Evolutionary conservation across 1,139 yeast species (phyloP).

Genomic region (Zygosaccharomyces pseudobailii): DNA sequence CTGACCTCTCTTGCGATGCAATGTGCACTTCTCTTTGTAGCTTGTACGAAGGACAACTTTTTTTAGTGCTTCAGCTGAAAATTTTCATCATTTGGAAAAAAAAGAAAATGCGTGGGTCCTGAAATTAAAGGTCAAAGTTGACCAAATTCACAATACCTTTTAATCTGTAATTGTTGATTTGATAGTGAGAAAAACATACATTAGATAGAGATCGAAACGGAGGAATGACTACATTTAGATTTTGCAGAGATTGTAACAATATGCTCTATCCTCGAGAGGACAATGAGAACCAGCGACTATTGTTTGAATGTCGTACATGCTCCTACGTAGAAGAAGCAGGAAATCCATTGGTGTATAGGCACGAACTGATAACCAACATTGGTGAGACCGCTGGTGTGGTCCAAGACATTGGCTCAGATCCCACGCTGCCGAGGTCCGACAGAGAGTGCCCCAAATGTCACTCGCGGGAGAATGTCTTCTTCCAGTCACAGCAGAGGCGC

Average conservation of each 20-base stretch:
- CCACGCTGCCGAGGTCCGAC: slow-evolving; percentile 91
- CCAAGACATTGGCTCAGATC: slow-evolving; percentile 93
- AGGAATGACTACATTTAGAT: slow-evolving; percentile 80
- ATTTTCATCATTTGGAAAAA: neutral
- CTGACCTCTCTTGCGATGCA: neutral
- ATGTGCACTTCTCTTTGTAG: neutral
- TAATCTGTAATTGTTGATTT: neutral
- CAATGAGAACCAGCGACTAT: slow-evolving; percentile 57
- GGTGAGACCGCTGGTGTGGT: slow-evolving; percentile 97
- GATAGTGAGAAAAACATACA: too few species aligned
- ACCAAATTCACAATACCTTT: neutral
- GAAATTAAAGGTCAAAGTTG: neutral
- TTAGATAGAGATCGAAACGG: neutral
- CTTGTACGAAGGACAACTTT: neutral
- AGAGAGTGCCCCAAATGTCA: slow-evolving; percentile 89
- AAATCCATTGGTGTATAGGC: slow-evolving; percentile 83
- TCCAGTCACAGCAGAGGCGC: slow-evolving; percentile 92
- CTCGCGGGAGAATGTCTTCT: slow-evolving; percentile 87
- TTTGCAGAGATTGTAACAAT: slow-evolving; percentile 93
- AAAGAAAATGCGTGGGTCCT: neutral
- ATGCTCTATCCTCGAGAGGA: slow-evolving; percentile 99
- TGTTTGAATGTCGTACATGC: slow-evolving; percentile 94
- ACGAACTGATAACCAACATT: slow-evolving; percentile 81
- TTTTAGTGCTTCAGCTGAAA: neutral
- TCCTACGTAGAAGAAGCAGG: slow-evolving; percentile 91